Evolutionary conservation across 106 monocot species (phyloP), one percentile per base, ranked within the genome.

Genomic region (Hemerocallis citrina): DNA sequence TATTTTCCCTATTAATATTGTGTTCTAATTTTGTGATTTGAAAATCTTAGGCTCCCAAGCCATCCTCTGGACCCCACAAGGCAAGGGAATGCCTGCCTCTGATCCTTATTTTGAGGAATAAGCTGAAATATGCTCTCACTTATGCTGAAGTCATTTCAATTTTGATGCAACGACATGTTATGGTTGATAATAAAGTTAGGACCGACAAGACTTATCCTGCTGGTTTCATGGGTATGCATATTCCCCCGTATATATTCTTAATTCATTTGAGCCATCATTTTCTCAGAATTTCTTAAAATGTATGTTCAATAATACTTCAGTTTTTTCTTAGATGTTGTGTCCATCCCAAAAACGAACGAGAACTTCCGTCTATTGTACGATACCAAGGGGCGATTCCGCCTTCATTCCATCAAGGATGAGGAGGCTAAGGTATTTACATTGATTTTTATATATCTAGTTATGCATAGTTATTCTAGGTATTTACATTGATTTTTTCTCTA

Each of bases 141-240:
- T 87, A 92, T 43, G 65, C 73, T 61, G 92, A 92, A 47, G 92
- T 92, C 12, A 78, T 78, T 60, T 62, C 92, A 5, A 86, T 92
- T 57, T 52, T 92, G 55, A 92, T 92, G 92, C 86, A 92, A 52
- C 64, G 92, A 7, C 92, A 81, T 69, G 75, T 87, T 0, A 51
- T 87, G 83, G 87, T 92, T 47, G 92, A 92, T 71, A 73, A 62
- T 10, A 92, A 92, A 38, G 81, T 92, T 65, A 74, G 86, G 69
- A 92, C 92, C 22, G 92, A 92, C 63, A 86, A 92, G 83, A 92
- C 86, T 36, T 92, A 86, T 55, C 92, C 92, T 25, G 83, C 86
- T 68, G 92, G 92, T 52, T 92, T 92, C 63, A 92, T 92, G 92
- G 92, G 92, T 92, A 86, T 73, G 79, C 33, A 48, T 12, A 59